Evolutionary conservation across 2,329 filamentous ascomycete species (phyloP), one percentile per base, ranked within the genome.

Genomic region (Bertia moriformis): DNA sequence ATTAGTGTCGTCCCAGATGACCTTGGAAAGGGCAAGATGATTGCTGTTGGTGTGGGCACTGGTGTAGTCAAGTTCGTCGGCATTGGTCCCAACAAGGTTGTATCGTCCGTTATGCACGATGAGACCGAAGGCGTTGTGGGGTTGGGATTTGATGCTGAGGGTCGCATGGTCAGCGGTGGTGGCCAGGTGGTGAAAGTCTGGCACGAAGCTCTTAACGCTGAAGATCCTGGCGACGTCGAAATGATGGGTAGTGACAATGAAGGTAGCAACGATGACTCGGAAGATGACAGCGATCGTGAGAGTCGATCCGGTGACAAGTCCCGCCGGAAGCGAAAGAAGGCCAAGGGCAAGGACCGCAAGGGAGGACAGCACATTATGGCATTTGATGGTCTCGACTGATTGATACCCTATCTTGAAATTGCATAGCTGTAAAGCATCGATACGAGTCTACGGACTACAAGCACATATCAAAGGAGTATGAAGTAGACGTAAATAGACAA

Each of bases 161-260:
- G 87, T 36, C 71, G 91, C 36, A 75, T 98, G 67, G 86, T 98
- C 48, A 93, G 79, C 50, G 88, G 86, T 10, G 91, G 91, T 40
- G 91, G 91, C 1, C 73, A 71, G 48, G 77, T 78, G 0, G 73
- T 98, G 45, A 95, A 95, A 58, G 78, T 96, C 2, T 98, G 91
- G 91, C 76, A 77, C 43, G 76, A 91, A 53, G 72, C 79, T 43
- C 64, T 71, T n/a, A 65, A 64, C 41, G 55, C 67, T 2, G 66
- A 70, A 17, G 65, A 62, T 2, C 50, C 54, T 19, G 48, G 48
- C 2, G 54, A 55, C 1, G 65, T 65, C 1, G 67, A 66, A 0
- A 69, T 71, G 0, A 67, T 66, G 1, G 67, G 60, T 0, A 59
- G 62, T 17, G 54, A 51, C 12, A 62, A 65, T 7, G 54, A 51